A percentile compares a stretch with the other conserved stretches of the same genome.
Evolutionary conservation across 176 grass and related monocot genomes (phyloP).

Genomic region (Triticum turgidum): DNA sequence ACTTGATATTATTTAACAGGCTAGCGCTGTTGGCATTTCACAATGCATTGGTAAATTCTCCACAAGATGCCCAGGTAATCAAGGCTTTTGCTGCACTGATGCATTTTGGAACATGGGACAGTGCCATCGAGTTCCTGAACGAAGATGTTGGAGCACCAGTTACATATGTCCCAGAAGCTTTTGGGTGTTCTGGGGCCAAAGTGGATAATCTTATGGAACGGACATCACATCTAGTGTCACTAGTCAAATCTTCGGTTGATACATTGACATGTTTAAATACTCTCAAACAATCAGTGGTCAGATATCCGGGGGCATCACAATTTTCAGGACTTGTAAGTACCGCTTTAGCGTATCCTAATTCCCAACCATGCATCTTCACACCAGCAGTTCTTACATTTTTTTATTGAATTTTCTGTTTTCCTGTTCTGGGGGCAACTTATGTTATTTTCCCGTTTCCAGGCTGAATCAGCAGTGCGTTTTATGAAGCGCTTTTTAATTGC

Average conservation of each 20-base stretch:
- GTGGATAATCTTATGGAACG: conserved; percentile 58
- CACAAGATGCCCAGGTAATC: conserved; percentile 65
- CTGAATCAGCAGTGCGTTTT: background rate
- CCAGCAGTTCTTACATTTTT: background rate
- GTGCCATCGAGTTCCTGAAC: conserved; percentile 44
- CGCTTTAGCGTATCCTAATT: background rate
- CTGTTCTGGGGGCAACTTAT: background rate
- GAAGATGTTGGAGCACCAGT: conserved; percentile 43
- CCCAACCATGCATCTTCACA: background rate
- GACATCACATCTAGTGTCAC: conserved; percentile 51
- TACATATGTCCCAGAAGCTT: conserved; percentile 70
- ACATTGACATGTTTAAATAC: conserved; percentile 49
- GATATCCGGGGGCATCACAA: conserved; percentile 40
- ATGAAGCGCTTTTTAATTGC: conserved; percentile 9
- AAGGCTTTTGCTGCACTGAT: conserved; percentile 66
- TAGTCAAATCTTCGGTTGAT: conserved; percentile 58
- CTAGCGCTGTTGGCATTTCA: conserved; percentile 72
- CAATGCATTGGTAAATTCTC: conserved; percentile 62
- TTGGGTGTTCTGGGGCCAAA: conserved; percentile 25
- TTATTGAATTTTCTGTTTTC: background rate
- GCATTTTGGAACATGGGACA: conserved; percentile 68
- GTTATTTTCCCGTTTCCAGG: background rate
- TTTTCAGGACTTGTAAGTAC: conserved; percentile 66
- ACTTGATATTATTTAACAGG: conserved; percentile 51
- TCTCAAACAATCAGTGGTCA: conserved; percentile 56